Base-by-base conservation (phyloP, 2,329 filamentous ascomycete genomes). In the Talaromyces pinophilus region DNA sequence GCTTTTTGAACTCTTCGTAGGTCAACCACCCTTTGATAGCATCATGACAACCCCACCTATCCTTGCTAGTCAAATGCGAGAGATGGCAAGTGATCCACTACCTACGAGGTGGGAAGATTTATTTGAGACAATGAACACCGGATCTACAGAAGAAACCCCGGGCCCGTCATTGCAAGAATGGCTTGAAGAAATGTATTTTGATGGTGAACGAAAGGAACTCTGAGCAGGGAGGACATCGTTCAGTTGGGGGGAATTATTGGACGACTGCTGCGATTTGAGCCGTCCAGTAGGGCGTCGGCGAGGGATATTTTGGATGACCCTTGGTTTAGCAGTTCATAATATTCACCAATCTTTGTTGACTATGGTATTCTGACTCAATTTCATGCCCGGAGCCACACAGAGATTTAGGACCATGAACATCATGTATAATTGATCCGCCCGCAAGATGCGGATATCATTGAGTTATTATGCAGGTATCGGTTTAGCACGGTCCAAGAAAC, bases 1-100 rank as follows among this genome's bases (percentile, higher is more conserved):
- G 78, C 67, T 81, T 7, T 81, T 81, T 68, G 77, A 81, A 68
- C 72, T 81, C 25, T 71, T 81, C 22, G 70, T 72, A 2, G 77
- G 78, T 17, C 76, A 80, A 55, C 76, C 77, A 10, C 76, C 75
- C 2, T 80, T 81, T 60, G 76, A 79, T 54, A 77, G 71, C 66
- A 69, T 78, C 65, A 71, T 79, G 65, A 71, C 70, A 69, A 79
- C 75, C 5, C 74, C 73, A 17, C 40, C 67, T 35, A 74, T 73
- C 10, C 71, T 81, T 7, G 70, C 77, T 0, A 69, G 64, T 5
- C 75, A 81, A 68, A 80, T 81, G 76, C 70, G 72, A 10, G 75
- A 80, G 65, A 72, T 74, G 52, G 69, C 71, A 22, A 75, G 65
- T 59, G 75, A 79, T 55, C 70, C 73, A 17, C 68, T 80, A 64